These are phyloP conservation scores for Piromyces sp. DNA, from an alignment of 192 early-diverging fungal species.

Conservation along the genomic window DNA sequence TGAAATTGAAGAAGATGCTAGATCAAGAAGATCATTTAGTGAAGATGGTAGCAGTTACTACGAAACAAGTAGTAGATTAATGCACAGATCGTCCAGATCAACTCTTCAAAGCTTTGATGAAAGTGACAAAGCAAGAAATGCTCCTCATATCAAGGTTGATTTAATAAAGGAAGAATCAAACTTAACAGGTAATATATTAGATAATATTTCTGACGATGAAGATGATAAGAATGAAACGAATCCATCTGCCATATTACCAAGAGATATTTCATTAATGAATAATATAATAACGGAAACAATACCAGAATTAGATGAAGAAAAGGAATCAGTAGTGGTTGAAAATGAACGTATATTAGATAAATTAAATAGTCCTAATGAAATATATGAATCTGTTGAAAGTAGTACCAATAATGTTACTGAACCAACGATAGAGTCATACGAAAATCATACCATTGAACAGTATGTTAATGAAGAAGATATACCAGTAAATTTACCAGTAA, in stretches of 20 bases:
- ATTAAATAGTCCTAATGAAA: too few relatives aligned
- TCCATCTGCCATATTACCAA: background rate
- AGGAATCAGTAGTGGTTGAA: background rate
- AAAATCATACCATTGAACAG: background rate
- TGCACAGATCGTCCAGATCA: background rate
- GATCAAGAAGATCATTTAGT: background rate
- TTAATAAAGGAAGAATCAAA: background rate
- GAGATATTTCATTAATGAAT: background rate
- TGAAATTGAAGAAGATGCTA: background rate
- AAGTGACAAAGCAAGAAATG: background rate
- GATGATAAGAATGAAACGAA: background rate
- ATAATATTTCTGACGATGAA: background rate
- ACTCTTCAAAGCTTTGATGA: background rate
- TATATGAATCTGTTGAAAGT: background rate
- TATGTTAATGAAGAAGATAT: background rate
- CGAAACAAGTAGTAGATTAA: background rate
- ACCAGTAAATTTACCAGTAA: background rate
- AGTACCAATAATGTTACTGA: background rate
- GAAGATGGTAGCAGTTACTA: background rate
- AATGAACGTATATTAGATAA: too few relatives aligned
- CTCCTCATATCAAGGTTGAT: background rate
- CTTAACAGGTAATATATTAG: background rate
- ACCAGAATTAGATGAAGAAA: background rate
- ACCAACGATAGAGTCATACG: background rate
- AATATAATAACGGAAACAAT: background rate